Conservation (phyloP, 306 rosid genomes). For the Ziziphus jujuba region DNA sequence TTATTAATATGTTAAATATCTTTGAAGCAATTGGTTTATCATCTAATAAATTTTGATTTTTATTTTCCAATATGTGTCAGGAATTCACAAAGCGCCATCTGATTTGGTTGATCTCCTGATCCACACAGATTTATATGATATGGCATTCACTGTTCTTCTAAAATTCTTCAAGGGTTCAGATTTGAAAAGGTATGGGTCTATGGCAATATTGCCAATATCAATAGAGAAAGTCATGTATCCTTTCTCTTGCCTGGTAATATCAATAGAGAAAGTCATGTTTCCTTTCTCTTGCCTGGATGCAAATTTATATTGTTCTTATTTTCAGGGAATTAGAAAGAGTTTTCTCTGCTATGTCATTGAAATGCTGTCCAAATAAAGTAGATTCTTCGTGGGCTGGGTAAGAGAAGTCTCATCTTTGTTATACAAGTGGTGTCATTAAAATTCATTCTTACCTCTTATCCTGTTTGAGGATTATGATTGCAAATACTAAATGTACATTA, state of each 20-base stretch:
- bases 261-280: neutral
- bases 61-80: conserved; percentile 33
- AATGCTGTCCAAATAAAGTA: conserved; percentile 69
- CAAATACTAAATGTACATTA: conserved; percentile 17
- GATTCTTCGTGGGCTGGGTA: conserved; percentile 64
- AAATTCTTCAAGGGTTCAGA: conserved; percentile 84
- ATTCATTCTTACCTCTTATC: neutral
- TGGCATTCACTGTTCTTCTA: conserved; percentile 71
- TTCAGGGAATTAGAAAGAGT: conserved; percentile 82
- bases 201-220: neutral
- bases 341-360: conserved; percentile 65
- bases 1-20: neutral
- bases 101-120: conserved; percentile 80
- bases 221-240: neutral
- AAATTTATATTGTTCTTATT: conserved; percentile 23
- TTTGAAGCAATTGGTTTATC: neutral
- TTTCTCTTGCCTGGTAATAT: conserved; percentile 18
- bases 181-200: conserved; percentile 61
- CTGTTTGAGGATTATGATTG: conserved; percentile 3
- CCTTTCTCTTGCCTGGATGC: conserved; percentile 22
- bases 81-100: conserved; percentile 52
- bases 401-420: conserved; percentile 28
- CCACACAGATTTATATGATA: conserved; percentile 64
- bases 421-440: conserved; percentile 11
- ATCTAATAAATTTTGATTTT: conserved; percentile 8